phyloP scores from a whole-genome alignment of 1,139 yeast species.

The Saccharomyces hybrid region DNA sequence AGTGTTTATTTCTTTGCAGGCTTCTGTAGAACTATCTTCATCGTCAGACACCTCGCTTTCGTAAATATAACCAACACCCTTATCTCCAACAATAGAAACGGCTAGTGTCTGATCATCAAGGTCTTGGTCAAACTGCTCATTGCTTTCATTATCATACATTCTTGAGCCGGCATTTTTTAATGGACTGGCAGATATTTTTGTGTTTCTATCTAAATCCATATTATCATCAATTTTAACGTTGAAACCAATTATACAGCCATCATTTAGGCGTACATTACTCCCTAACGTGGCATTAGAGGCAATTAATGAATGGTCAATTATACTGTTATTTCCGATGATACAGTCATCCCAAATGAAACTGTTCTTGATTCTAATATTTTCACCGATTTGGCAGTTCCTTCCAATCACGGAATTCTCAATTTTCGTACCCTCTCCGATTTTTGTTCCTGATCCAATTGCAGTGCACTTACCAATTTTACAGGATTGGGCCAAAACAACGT shows the following conservation, averaged over 20 bases:
- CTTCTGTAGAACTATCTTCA: conserved; percentile 34
- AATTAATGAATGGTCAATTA: conserved; percentile 55
- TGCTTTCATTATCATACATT: conserved; percentile 17
- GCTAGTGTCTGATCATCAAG: conserved; percentile 27
- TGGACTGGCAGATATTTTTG: conserved; percentile 43
- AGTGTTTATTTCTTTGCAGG: conserved; percentile 28
- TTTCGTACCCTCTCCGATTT: conserved; percentile 49
- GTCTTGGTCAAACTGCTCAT: conserved; percentile 26
- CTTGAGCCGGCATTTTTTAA: conserved; percentile 29
- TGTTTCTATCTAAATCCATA: conserved; percentile 41
- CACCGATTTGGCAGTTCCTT: conserved; percentile 75
- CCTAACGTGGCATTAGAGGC: conserved; percentile 58
- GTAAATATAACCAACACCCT: conserved; percentile 55
- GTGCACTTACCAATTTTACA: conserved; percentile 72
- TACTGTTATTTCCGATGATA: conserved; percentile 56
- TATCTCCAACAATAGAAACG: conserved; percentile 44
- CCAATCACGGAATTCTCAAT: conserved; percentile 74
- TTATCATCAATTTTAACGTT: conserved; percentile 56
- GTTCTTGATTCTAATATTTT: conserved; percentile 58
- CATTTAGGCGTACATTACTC: conserved; percentile 41
- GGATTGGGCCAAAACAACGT: conserved; percentile 85
- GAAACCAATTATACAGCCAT: conserved; percentile 79
- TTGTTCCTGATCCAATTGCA: conserved; percentile 68
- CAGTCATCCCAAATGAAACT: conserved; percentile 87
- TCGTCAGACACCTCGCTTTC: conserved; percentile 43